A percentile compares a stretch with the other conserved stretches of the same genome.
Evolutionary conservation across 2,329 filamentous ascomycete genomes (phyloP).

Genomic region (Lecanicillium sp.): DNA sequence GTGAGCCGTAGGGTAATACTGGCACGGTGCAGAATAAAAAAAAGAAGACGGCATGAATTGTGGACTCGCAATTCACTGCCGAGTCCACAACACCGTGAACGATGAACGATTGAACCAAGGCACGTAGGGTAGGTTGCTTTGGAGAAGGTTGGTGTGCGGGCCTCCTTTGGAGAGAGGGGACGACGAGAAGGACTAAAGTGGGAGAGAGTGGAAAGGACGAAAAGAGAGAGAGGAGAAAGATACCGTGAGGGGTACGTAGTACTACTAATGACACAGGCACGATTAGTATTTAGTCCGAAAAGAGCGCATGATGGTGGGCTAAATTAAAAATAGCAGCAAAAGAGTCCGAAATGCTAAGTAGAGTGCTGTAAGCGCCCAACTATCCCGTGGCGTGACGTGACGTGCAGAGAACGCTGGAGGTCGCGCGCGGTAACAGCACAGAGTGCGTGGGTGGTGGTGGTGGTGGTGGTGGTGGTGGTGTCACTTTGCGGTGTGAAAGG

Average conservation of each 20-base stretch:
- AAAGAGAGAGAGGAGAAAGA: not conserved
- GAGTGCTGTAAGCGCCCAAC: slow-evolving; percentile 16
- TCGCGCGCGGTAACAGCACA: not conserved
- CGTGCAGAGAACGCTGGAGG: too few species aligned
- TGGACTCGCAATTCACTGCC: not conserved
- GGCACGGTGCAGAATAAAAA: not conserved
- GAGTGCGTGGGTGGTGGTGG: too few species aligned
- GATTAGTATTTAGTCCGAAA: slow-evolving; percentile 15
- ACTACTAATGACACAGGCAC: too few species aligned
- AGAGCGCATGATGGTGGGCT: slow-evolving; percentile 20
- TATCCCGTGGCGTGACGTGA: not conserved
- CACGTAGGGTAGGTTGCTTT: not conserved
- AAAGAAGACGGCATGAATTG: too few species aligned
- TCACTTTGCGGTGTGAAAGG: too few species aligned
- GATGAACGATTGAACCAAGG: too few species aligned
- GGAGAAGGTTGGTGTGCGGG: not conserved
- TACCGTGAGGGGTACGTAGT: slow-evolving; percentile 3
- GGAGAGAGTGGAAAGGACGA: too few species aligned
- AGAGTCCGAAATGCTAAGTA: slow-evolving; percentile 19
- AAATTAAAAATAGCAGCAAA: slow-evolving; percentile 32
- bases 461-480: too few species aligned
- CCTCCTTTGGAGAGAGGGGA: too few species aligned
- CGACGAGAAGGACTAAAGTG: too few species aligned
- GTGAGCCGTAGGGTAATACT: too few species aligned
- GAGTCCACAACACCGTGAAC: not conserved